Evolutionary conservation across 2,329 filamentous ascomycete genomes (phyloP), one percentile per base, ranked within the genome.

Genomic region (Fusarium sp.): DNA sequence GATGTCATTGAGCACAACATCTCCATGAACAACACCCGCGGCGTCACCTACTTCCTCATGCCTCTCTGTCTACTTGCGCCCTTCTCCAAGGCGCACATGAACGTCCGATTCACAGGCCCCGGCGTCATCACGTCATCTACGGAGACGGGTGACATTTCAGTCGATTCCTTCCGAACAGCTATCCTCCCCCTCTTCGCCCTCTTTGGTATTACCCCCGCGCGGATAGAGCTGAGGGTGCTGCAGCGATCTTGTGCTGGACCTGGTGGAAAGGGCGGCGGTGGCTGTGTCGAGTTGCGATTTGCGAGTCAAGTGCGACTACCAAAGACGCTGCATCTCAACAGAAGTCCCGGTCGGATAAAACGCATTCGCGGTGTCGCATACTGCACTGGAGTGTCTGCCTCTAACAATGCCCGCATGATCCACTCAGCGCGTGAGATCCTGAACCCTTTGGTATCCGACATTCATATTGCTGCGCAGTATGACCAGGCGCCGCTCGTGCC

Each of bases 321-420:
- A 10, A 97, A 96, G 81, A 99, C 95, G 34, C 81, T 99, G 74
- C 95, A 99, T 77, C 79, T 97, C 52, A 84, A 89, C 74, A 84
- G 96, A 69, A 91, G 87, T 63, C 88, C 93, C 0, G 95, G 95
- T 7, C 84, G 91, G 53, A 90, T 99, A 71, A 94, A 93, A 83
- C 88, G 88, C 68, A 91, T 99, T 66, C 85, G 94, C 53, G 95
- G 95, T 57, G 95, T 99, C 39, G 93, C 95, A 43, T 99, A 98
- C 77, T 91, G 91, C 52, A 93, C 92, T 1, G 95, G 96, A 42
- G 93, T 98, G 1, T 91, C 91, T 10, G 94, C 91, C 0, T 93
- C 90, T 45, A 97, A 97, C 76, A 99, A 98, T 74, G 91, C 90
- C 61, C 85, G 95, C 64, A 96, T 97, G 91, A 99, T 98, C 72